Percentiles rank a stretch among this genome's conserved stretches.
Conservation (phyloP, 2,329 filamentous ascomycete species). For the Monascus ruber region DNA sequence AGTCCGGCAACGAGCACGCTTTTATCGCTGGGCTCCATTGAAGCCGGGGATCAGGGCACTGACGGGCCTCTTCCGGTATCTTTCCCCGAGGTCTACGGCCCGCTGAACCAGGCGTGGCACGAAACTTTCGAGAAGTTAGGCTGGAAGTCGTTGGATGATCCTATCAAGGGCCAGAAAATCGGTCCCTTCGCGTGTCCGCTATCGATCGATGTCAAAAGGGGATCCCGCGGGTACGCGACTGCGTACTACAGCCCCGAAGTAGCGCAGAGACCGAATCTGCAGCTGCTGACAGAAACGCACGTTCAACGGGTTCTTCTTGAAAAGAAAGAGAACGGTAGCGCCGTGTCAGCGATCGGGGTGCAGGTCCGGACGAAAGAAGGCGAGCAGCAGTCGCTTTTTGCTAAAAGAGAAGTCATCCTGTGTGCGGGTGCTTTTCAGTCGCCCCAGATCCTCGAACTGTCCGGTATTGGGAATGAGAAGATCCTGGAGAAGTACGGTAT, state of each 20-base stretch:
- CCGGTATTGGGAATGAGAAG: conserved; percentile 44
- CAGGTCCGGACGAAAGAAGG: conserved; percentile 10
- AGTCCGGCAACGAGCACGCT: conserved; percentile 10
- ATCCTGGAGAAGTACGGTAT: conserved; percentile 33
- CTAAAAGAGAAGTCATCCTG: conserved; percentile 45
- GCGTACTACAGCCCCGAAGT: conserved; percentile 32
- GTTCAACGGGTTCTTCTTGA: conserved; percentile 37
- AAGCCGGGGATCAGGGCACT: conserved; percentile 6
- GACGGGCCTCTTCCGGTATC: conserved; percentile 11
- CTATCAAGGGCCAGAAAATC: conserved; percentile 26
- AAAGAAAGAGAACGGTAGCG: conserved; percentile 11
- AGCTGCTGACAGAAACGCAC: conserved; percentile 35
- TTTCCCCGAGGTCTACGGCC: conserved; percentile 21
- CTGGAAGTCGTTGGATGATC: conserved; percentile 14
- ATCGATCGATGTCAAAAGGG: conserved; percentile 20
- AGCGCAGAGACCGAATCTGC: conserved; percentile 33
- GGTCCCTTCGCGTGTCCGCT: conserved; percentile 28
- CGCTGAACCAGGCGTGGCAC: conserved; percentile 13
- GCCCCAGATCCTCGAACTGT: conserved; percentile 49
- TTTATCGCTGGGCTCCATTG: conserved; percentile 10
- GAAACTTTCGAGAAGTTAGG: conserved; percentile 11
- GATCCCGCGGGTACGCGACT: conserved; percentile 28
- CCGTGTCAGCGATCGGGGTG: conserved; percentile 9
- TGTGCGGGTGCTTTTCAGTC: conserved; percentile 47
- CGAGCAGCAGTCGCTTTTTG: conserved; percentile 21